phyloP scores from a whole-genome alignment of 495 filamentous ascomycete species.

The Bacidia gigantensis region DNA sequence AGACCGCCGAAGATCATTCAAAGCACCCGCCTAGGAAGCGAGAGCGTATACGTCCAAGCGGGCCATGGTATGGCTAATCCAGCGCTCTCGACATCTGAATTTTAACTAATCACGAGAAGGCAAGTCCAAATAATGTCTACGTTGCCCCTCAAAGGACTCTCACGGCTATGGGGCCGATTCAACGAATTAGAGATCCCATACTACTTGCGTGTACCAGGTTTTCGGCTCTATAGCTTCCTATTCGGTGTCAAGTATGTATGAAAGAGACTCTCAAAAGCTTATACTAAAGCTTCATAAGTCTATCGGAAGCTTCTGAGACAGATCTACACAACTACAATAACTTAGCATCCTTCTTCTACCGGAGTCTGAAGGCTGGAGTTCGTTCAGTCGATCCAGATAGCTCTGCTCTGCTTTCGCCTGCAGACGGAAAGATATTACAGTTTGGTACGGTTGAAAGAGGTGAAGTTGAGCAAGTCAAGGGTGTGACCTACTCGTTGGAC shows the following conservation, averaged over 20 bases:
- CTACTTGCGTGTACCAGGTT: constrained; percentile 84
- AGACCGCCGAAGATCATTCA: constrained; percentile 19
- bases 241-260: constrained; percentile 75
- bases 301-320: constrained; percentile 72
- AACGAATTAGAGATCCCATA: constrained; percentile 88
- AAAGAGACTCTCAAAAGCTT: background rate
- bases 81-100: background rate
- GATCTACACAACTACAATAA: constrained; percentile 87
- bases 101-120: constrained; percentile 31
- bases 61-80: constrained; percentile 77
- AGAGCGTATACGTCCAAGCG: constrained; percentile 63
- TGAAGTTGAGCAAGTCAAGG: constrained; percentile 97
- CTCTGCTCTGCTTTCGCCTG: constrained; percentile 66
- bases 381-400: constrained; percentile 76
- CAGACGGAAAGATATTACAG: constrained; percentile 83
- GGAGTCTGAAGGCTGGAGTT: constrained; percentile 74
- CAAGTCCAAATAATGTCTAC: constrained; percentile 95
- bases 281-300: constrained; percentile 26
- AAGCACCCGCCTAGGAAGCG: constrained; percentile 42
- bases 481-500: constrained; percentile 93
- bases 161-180: constrained; percentile 84
- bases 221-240: constrained; percentile 79
- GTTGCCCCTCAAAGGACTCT: constrained; percentile 84
- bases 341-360: constrained; percentile 94
- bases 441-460: constrained; percentile 84